A percentile compares a stretch with the other conserved stretches of the same genome.
phyloP scores from a whole-genome alignment of 805 yeast species.

The Tetrapisispora phaffii region DNA sequence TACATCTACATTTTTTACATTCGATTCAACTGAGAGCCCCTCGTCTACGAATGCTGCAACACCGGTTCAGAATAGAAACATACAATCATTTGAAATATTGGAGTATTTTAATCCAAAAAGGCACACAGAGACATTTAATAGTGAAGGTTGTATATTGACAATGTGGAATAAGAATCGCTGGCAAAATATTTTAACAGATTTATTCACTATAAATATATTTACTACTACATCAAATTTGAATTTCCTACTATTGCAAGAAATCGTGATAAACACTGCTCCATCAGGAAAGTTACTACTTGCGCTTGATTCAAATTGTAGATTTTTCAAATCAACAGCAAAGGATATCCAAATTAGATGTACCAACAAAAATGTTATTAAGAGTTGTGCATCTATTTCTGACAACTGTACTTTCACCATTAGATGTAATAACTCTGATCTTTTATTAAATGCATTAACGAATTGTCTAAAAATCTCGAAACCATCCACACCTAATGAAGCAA shows the following conservation, averaged over 20 bases:
- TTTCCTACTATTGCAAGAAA: not conserved
- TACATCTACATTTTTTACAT: not conserved
- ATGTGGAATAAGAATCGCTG: not conserved
- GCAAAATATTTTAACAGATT: not conserved
- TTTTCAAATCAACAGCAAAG: slow-evolving; percentile 23
- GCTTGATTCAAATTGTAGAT: slow-evolving; percentile 16
- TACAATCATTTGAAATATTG: not conserved
- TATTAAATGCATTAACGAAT: slow-evolving; percentile 15
- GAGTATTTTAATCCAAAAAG: not conserved
- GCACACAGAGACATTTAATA: not conserved
- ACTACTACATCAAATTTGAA: not conserved
- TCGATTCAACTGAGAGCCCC: not conserved
- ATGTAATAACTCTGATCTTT: slow-evolving; percentile 12
- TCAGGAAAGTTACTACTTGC: not conserved
- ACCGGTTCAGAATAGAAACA: not conserved
- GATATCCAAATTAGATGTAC: slow-evolving; percentile 24
- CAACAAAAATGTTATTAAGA: slow-evolving; percentile 6
- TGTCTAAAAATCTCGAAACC: slow-evolving; percentile 9
- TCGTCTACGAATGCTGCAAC: not conserved
- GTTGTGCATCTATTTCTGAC: slow-evolving; percentile 5
- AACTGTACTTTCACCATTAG: slow-evolving; percentile 17
- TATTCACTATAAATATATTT: not conserved
- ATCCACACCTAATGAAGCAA: not conserved
- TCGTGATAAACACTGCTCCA: not conserved
- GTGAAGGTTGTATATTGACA: not conserved